Conservation (phyloP, 1,284 basidiomycete genomes). For the Athelia sp. region DNA sequence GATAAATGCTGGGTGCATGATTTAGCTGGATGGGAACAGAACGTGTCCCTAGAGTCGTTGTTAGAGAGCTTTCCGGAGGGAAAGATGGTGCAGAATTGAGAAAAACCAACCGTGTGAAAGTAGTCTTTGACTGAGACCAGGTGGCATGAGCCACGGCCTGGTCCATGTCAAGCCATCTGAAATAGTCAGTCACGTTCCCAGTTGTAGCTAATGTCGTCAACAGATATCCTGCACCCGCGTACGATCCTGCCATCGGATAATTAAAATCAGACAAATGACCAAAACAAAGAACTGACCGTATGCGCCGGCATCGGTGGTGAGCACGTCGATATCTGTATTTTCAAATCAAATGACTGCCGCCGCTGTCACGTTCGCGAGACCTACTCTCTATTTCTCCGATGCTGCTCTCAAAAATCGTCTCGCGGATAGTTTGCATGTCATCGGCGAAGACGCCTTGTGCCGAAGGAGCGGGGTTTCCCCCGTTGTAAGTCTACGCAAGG, state of each 20-base stretch:
- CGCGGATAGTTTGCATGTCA: constrained; percentile 48
- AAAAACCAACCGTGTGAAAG: constrained; percentile 39
- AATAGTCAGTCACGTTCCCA: constrained; percentile 42
- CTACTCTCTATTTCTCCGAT: constrained; percentile 57
- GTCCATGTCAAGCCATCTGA: constrained; percentile 67
- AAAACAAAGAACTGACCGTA: constrained; percentile 43
- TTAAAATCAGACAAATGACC: background rate
- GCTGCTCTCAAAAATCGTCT: constrained; percentile 51
- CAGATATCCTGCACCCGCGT: constrained; percentile 60
- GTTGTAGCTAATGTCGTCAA: constrained; percentile 42
- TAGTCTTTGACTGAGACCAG: constrained; percentile 48
- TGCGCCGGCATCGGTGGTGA: constrained; percentile 50
- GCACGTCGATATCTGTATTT: constrained; percentile 45
- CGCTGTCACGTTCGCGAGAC: constrained; percentile 10
- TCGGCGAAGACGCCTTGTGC: constrained; percentile 40
- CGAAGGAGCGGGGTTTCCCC: constrained; percentile 55
- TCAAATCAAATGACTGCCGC: background rate
- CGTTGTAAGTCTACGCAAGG: constrained; percentile 57
- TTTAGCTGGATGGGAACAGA: constrained; percentile 61
- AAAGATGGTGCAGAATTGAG: background rate
- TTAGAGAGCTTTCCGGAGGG: background rate
- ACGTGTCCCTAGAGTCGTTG: constrained; percentile 44
- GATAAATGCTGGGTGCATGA: constrained; percentile 55
- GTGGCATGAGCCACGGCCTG: constrained; percentile 47
- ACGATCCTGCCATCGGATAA: constrained; percentile 47